A percentile compares a stretch with the other conserved stretches of the same genome.
These are phyloP conservation scores for Camillea tinctor DNA, from an alignment of 2,329 filamentous ascomycete genomes.

Conservation along the genomic window DNA sequence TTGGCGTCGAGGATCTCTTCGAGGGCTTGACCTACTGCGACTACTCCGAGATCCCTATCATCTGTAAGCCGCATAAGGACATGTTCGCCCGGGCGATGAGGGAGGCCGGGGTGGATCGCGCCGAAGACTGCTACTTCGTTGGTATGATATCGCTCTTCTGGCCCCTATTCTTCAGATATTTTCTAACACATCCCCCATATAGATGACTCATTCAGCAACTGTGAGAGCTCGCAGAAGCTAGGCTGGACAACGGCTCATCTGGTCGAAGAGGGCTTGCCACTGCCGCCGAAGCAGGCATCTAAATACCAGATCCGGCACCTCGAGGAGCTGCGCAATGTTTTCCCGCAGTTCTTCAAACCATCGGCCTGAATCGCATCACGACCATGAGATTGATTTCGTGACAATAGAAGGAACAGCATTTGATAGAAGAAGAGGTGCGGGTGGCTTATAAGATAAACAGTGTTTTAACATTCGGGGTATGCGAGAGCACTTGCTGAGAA, in stretches of 20 bases:
- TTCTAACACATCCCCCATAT: neutral
- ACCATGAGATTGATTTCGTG: too few relatives aligned
- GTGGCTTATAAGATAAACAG: too few relatives aligned
- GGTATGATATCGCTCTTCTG: conserved; percentile 52
- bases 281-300: conserved; percentile 64
- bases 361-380: conserved; percentile 5
- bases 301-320: conserved; percentile 75
- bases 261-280: conserved; percentile 70
- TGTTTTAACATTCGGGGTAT: conserved; percentile 2
- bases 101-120: conserved; percentile 69
- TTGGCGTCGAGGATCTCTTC: conserved; percentile 84
- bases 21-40: conserved; percentile 96
- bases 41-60: conserved; percentile 68
- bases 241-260: conserved; percentile 89
- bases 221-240: conserved; percentile 68
- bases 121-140: conserved; percentile 84
- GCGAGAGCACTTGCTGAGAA: neutral
- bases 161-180: too few relatives aligned
- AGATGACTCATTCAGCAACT: conserved; percentile 90
- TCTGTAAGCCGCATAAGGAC: conserved; percentile 81
- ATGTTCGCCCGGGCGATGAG: conserved; percentile 90
- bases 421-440: neutral
- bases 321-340: conserved; percentile 71
- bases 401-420: neutral
- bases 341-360: conserved; percentile 82